phyloP scores from a whole-genome alignment of 2,329 filamentous ascomycete species.

The Clonostachys byssicola region DNA sequence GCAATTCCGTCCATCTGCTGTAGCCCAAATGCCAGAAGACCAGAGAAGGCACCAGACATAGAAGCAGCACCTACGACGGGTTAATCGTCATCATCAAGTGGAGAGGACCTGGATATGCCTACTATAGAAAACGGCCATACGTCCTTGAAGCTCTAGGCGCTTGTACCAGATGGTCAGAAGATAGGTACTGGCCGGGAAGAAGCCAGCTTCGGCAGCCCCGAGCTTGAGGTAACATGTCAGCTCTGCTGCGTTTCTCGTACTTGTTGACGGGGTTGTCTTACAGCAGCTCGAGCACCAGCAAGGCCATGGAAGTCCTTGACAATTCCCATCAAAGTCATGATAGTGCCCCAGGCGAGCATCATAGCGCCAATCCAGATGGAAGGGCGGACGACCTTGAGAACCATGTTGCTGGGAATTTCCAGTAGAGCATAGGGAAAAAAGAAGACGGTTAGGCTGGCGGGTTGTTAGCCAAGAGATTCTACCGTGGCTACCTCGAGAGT shows the following conservation, averaged over 20 bases:
- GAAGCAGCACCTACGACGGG: conserved; percentile 7
- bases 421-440: conserved; percentile 54
- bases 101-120: neutral
- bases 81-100: neutral
- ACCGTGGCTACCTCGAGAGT: conserved; percentile 11
- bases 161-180: conserved; percentile 1
- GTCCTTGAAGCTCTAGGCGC: conserved; percentile 1
- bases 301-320: neutral
- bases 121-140: conserved; percentile 20
- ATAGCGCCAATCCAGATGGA: conserved; percentile 5
- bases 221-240: neutral
- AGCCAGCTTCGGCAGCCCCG: conserved; percentile 6
- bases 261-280: neutral
- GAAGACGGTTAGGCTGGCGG: conserved; percentile 34
- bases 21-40: conserved; percentile 12
- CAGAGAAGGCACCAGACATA: conserved; percentile 13
- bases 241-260: too few relatives aligned
- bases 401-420: conserved; percentile 26
- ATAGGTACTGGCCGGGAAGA: conserved; percentile 6
- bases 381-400: conserved; percentile 11
- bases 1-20: conserved; percentile 12
- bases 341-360: conserved; percentile 3
- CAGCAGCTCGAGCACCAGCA: neutral
- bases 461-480: too few relatives aligned
- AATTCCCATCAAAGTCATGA: conserved; percentile 1